These are phyloP conservation scores for Suillus luteus DNA, from an alignment of 768 basidiomycete genomes.

Conservation along the genomic window DNA sequence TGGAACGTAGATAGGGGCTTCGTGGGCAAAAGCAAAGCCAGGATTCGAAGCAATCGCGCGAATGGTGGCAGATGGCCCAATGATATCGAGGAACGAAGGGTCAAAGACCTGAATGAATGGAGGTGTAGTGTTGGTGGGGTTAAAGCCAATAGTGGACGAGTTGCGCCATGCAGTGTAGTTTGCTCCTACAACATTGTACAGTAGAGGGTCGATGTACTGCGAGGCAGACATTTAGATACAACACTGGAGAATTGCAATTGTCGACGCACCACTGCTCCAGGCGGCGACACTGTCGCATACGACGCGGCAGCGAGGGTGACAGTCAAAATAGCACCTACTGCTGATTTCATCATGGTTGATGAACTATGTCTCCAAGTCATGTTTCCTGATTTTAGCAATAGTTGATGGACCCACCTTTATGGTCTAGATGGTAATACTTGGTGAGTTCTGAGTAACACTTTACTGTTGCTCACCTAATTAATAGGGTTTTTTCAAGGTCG, in stretches of 20 bases:
- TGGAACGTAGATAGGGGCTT: slow-evolving; percentile 65
- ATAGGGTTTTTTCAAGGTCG: neutral
- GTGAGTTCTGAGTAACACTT: neutral
- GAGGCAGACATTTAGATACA: slow-evolving; percentile 1
- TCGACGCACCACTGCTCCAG: slow-evolving; percentile 8
- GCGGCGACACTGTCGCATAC: neutral
- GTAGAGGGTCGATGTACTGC: slow-evolving; percentile 51
- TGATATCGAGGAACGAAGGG: slow-evolving; percentile 51
- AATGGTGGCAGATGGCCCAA: slow-evolving; percentile 57
- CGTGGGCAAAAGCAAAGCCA: slow-evolving; percentile 70
- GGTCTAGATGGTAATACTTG: no score
- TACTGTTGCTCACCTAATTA: neutral
- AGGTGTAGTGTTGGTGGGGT: slow-evolving; percentile 54
- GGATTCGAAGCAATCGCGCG: slow-evolving; percentile 59
- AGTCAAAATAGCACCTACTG: neutral
- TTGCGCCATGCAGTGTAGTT: slow-evolving; percentile 36
- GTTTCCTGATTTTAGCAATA: neutral
- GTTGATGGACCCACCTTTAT: no score
- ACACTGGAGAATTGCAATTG: neutral
- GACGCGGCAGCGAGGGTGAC: neutral
- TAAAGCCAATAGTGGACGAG: slow-evolving; percentile 44
- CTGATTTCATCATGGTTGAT: neutral
- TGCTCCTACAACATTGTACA: slow-evolving; percentile 48
- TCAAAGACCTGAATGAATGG: slow-evolving; percentile 60
- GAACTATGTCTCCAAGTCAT: neutral